Conservation (phyloP, 116 monocot species). For the Iris pallida region DNA sequence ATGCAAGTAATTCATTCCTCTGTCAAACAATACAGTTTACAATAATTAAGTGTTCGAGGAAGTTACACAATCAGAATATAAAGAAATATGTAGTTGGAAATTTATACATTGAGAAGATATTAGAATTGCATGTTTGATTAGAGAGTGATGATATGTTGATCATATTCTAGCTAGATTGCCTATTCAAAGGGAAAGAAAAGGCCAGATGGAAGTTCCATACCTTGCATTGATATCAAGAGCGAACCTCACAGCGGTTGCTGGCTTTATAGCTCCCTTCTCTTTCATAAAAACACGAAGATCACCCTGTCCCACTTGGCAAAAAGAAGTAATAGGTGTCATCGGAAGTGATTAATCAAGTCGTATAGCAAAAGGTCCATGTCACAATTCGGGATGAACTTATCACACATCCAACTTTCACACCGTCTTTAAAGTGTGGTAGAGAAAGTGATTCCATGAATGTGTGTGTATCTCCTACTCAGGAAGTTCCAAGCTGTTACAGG, state of each 20-base stretch:
- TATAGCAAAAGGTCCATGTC: too few species aligned
- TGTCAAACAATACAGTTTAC: conserved; percentile 10
- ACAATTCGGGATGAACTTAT: too few species aligned
- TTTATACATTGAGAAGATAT: neutral
- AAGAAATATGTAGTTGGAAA: neutral
- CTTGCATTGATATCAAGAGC: conserved; percentile 99
- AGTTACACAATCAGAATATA: neutral
- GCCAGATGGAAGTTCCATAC: conserved; percentile 24
- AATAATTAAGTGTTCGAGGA: too few species aligned
- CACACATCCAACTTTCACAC: too few species aligned
- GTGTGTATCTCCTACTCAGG: too few species aligned
- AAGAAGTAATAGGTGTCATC: too few species aligned
- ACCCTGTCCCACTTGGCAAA: too few species aligned
- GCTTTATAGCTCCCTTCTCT: conserved; percentile 62
- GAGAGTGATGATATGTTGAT: neutral
- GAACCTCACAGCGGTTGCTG: conserved; percentile 55
- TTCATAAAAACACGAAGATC: conserved; percentile 66
- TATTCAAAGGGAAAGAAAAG: neutral
- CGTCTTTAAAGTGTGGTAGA: too few species aligned
- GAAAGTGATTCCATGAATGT: too few species aligned
- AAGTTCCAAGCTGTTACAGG: too few species aligned
- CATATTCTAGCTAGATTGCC: neutral
- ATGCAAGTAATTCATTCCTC: conserved; percentile 98
- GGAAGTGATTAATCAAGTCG: too few species aligned
- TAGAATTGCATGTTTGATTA: neutral